Conservation (phyloP, 2,329 filamentous ascomycete genomes). For the Trichoderma harzianum region DNA sequence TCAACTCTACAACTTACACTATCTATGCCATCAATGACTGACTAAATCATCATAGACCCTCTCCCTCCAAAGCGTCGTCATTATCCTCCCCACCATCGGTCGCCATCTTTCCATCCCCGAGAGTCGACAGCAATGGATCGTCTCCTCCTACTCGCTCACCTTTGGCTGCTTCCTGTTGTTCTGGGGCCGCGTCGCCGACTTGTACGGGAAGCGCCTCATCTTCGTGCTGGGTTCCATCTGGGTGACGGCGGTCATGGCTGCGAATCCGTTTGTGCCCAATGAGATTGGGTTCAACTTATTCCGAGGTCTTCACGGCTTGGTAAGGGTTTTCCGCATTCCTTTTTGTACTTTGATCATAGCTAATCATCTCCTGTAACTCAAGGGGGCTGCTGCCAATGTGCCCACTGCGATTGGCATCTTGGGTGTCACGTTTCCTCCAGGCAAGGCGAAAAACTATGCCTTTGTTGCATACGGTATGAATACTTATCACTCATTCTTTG, state of each 20-base stretch:
- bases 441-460: slow-evolving; percentile 67
- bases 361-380: background rate
- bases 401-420: slow-evolving; percentile 69
- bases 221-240: slow-evolving; percentile 63
- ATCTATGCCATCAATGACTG: background rate
- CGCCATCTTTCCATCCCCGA: slow-evolving; percentile 54
- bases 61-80: slow-evolving; percentile 57
- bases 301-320: slow-evolving; percentile 62
- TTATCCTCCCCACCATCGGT: slow-evolving; percentile 61
- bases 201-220: slow-evolving; percentile 63
- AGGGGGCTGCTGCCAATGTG: slow-evolving; percentile 66
- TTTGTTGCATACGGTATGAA: slow-evolving; percentile 58
- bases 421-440: slow-evolving; percentile 63
- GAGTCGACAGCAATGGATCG: slow-evolving; percentile 61
- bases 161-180: slow-evolving; percentile 67
- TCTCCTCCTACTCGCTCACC: slow-evolving; percentile 62
- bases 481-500: background rate
- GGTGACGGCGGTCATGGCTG: slow-evolving; percentile 56
- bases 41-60: slow-evolving; percentile 42
- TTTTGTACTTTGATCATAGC: background rate
- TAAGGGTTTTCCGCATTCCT: slow-evolving; percentile 19
- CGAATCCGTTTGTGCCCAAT: slow-evolving; percentile 61
- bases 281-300: slow-evolving; percentile 68
- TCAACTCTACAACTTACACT: too few relatives aligned
- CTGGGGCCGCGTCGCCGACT: slow-evolving; percentile 65